phyloP scores from a whole-genome alignment of 2,329 filamentous ascomycete species.

The Pyrenophora tritici-repentis region DNA sequence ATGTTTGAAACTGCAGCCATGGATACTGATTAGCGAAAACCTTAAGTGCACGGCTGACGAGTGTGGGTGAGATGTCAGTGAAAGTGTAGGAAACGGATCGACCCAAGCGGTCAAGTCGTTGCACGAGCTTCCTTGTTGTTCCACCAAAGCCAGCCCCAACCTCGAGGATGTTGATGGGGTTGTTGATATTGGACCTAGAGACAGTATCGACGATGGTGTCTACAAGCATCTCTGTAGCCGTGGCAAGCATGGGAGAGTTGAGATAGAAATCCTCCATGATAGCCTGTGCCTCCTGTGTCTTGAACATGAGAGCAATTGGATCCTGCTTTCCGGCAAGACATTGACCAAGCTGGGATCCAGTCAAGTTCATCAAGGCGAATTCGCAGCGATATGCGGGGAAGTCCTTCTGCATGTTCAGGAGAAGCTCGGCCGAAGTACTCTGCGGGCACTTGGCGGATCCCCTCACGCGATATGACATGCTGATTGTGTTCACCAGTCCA shows the following conservation, averaged over 20 bases:
- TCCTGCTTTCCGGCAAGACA: conserved; percentile 16
- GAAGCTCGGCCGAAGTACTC: neutral
- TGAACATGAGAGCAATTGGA: conserved; percentile 18
- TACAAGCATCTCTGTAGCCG: conserved; percentile 15
- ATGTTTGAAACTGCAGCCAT: conserved; percentile 36
- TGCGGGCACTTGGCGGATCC: neutral
- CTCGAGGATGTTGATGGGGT: neutral
- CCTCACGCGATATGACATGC: neutral
- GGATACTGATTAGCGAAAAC: conserved; percentile 34
- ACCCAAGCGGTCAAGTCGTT: neutral
- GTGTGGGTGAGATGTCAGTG: conserved; percentile 46
- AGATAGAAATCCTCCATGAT: conserved; percentile 21
- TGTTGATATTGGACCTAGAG: neutral
- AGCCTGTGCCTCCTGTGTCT: conserved; percentile 2
- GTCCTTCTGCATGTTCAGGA: neutral
- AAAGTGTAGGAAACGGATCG: conserved; percentile 45
- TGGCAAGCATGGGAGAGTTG: conserved; percentile 20
- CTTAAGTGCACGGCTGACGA: conserved; percentile 35
- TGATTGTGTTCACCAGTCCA: conserved; percentile 5
- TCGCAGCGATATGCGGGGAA: conserved; percentile 14
- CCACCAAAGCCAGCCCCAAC: conserved; percentile 1
- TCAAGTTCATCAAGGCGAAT: conserved; percentile 6
- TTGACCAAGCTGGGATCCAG: conserved; percentile 7
- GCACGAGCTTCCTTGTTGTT: neutral
- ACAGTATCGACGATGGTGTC: neutral